Percentiles rank a stretch among this genome's conserved stretches.
phyloP scores from a whole-genome alignment of 2,329 filamentous ascomycete species.

The Nakataea oryzae region DNA sequence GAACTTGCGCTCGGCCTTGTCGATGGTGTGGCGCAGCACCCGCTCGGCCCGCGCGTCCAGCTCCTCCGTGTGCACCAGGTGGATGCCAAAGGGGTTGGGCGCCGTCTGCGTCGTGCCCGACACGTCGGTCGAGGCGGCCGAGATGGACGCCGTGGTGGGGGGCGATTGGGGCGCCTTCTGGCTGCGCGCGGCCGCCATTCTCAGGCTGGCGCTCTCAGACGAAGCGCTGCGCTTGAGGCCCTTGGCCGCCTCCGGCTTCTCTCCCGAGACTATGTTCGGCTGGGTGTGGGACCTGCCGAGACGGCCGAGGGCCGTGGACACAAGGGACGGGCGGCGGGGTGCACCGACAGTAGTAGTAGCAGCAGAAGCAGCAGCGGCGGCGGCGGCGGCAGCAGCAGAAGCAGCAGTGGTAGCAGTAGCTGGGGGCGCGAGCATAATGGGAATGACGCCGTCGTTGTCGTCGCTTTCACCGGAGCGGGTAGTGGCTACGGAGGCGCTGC shows the following conservation, averaged over 20 bases:
- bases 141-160: slow-evolving; percentile 31
- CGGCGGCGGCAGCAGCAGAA: no score
- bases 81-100: slow-evolving; percentile 33
- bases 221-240: slow-evolving; percentile 6
- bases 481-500: slow-evolving; percentile 3
- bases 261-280: slow-evolving; percentile 17
- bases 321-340: slow-evolving; percentile 8
- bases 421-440: slow-evolving; percentile 14
- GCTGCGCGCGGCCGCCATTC: neutral
- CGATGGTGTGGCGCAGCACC: slow-evolving; percentile 34
- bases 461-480: slow-evolving; percentile 9
- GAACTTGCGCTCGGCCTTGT: slow-evolving; percentile 42
- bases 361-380: no score
- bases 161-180: slow-evolving; percentile 19
- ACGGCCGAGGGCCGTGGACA: slow-evolving; percentile 20
- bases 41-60: slow-evolving; percentile 36
- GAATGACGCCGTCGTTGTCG: slow-evolving; percentile 18
- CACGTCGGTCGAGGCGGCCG: slow-evolving; percentile 31
- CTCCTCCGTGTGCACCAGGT: slow-evolving; percentile 36
- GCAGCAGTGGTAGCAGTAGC: no score
- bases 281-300: slow-evolving; percentile 27
- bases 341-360: slow-evolving; percentile 7
- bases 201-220: neutral
- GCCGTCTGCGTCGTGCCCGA: slow-evolving; percentile 15
- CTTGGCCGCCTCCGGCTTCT: neutral